A percentile compares a stretch with the other conserved stretches of the same genome.
Evolutionary conservation across 768 basidiomycete genomes (phyloP).

Genomic region (Lentinula sp.): DNA sequence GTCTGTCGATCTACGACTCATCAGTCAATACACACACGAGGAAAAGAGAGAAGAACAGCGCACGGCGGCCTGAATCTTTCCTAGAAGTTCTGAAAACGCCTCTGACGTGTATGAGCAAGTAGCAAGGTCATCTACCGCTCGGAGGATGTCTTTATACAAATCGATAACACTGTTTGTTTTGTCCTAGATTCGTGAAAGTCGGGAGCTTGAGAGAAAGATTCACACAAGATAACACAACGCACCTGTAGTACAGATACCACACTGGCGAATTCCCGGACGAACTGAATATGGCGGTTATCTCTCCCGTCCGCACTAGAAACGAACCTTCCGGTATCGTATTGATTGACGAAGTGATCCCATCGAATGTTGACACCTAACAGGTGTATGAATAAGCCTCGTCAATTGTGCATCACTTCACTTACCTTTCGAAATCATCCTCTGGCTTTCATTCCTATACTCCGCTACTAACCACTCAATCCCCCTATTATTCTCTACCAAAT

Average conservation of each 20-base stretch:
- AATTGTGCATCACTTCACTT: conserved; percentile 15
- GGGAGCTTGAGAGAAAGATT: neutral
- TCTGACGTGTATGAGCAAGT: conserved; percentile 84
- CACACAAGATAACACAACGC: conserved; percentile 1
- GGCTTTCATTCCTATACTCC: conserved; percentile 88
- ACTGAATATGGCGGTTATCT: conserved; percentile 88
- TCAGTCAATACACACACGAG: neutral
- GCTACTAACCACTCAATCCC: conserved; percentile 94
- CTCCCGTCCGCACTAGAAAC: conserved; percentile 65
- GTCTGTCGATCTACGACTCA: conserved; percentile 68
- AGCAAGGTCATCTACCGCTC: conserved; percentile 80
- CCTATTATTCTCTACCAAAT: conserved; percentile 84
- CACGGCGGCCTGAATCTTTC: conserved; percentile 80
- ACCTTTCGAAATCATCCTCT: conserved; percentile 92
- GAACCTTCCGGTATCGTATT: conserved; percentile 81
- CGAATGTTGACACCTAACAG: conserved; percentile 83
- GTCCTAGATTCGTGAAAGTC: conserved; percentile 42
- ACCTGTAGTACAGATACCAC: conserved; percentile 89
- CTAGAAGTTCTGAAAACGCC: conserved; percentile 74
- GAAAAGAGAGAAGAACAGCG: conserved; percentile 18
- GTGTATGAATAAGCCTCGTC: neutral
- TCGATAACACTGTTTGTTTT: conserved; percentile 94
- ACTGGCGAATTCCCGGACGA: conserved; percentile 92
- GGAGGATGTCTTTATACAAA: conserved; percentile 78
- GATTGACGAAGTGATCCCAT: conserved; percentile 96